Base-by-base conservation (phyloP, 768 basidiomycete species). In the Calocybe cyanea region DNA sequence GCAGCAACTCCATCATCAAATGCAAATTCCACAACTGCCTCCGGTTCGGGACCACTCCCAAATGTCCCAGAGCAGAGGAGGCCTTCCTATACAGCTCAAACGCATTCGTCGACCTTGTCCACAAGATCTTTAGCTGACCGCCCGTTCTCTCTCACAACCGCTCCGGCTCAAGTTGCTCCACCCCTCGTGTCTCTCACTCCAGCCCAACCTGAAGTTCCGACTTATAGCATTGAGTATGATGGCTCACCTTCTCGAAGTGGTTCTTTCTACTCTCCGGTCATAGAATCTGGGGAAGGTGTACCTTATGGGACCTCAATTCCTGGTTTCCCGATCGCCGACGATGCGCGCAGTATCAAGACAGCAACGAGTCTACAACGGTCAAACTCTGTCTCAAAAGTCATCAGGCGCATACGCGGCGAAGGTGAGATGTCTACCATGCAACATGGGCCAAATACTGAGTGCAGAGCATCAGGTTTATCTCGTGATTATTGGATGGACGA, bases 401-500 rank as follows among this genome's bases (percentile, higher is more conserved):
- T 96, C 51, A 73, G 93, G 56, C 72, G 90, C 50, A 82, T 96
- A 57, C 75, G 93, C 45, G 94, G 94, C 34, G 92, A 95, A 78
- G 92, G 93, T 76, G 55, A 33, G 65, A 43, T 19, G 50, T 63
- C 58, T 11, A 6, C 25, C 25, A 28, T 28, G 41, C 18, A 6
- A 4, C 25, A 21, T 14, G 3, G 14, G 36, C 24, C 25, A 46
- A 19, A 21, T 28, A n/a, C 41, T 59, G 25, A 39, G 45, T 30
- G 45, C 21, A 45, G 42, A 15, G 41, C 40, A 38, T 25, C 41
- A 91, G 90, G 89, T n/a, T 60, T 95, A 15, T 91, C 90, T 18
- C 81, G 85, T 52, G 91, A 96, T 58, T 97, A 97, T 60, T 99
- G 96, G 96, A 97, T 98, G 93, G 90, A 92, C 50, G 94, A 97